Conservation (phyloP, 306 rosid species). For the Elaeagnus macrophylla region DNA sequence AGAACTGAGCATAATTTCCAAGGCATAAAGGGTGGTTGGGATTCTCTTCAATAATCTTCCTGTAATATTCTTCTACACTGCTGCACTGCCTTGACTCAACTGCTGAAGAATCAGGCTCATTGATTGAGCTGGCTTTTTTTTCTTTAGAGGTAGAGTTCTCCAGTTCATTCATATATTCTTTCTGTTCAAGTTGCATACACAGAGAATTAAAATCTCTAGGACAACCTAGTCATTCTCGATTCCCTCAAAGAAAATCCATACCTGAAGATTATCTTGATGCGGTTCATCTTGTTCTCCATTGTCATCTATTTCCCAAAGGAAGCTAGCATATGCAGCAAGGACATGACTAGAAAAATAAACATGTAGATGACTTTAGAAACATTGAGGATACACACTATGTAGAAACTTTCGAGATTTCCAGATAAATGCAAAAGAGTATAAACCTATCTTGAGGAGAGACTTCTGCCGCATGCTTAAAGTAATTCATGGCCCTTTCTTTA, state of each 20-base stretch:
- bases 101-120: conserved; percentile 12
- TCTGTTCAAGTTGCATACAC: conserved; percentile 31
- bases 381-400: not conserved
- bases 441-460: conserved; percentile 65
- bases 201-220: conserved; percentile 15
- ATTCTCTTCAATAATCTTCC: conserved; percentile 48
- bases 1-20: conserved; percentile 64
- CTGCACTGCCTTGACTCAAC: conserved; percentile 17
- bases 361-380: not conserved
- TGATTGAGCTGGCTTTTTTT: conserved; percentile 12
- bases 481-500: conserved; percentile 46
- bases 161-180: conserved; percentile 15
- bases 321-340: conserved; percentile 76
- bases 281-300: conserved; percentile 29
- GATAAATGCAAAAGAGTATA: conserved; percentile 11
- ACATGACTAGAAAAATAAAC: conserved; percentile 41
- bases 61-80: conserved; percentile 33
- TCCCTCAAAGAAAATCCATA: conserved; percentile 16
- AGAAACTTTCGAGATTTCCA: no score
- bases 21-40: conserved; percentile 50
- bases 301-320: conserved; percentile 70
- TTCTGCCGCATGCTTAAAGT: conserved; percentile 65
- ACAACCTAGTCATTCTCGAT: not conserved
- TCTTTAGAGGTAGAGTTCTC: conserved; percentile 20
- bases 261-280: conserved; percentile 28